These are phyloP conservation scores for Sporothrix phasma DNA, from an alignment of 2,329 filamentous ascomycete genomes.

Conservation along the genomic window DNA sequence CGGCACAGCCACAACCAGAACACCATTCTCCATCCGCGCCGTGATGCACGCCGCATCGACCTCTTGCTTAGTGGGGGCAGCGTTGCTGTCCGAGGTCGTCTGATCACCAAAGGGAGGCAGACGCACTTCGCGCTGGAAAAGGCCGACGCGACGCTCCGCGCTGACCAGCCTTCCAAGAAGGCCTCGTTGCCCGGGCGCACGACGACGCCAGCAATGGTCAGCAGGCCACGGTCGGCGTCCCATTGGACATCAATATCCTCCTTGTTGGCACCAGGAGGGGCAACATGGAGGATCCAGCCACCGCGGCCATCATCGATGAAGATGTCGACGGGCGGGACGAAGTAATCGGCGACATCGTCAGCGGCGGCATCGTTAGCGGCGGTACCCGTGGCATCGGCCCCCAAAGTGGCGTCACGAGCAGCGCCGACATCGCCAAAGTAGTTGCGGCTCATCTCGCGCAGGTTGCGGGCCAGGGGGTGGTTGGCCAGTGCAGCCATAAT, in stretches of 20 bases:
- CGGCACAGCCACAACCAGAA: slow-evolving; percentile 66
- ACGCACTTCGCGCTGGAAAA: slow-evolving; percentile 61
- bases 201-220: slow-evolving; percentile 62
- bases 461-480: slow-evolving; percentile 34
- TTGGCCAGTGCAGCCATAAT: slow-evolving; percentile 32
- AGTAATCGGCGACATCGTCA: slow-evolving; percentile 30
- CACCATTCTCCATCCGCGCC: slow-evolving; percentile 69
- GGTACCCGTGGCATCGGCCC: not conserved
- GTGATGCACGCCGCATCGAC: slow-evolving; percentile 59
- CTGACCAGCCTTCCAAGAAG: slow-evolving; percentile 54
- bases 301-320: slow-evolving; percentile 39
- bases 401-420: not conserved
- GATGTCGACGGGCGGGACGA: slow-evolving; percentile 60
- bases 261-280: slow-evolving; percentile 69
- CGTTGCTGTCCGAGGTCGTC: not conserved
- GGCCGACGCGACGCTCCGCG: slow-evolving; percentile 60
- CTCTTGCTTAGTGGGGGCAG: slow-evolving; percentile 28
- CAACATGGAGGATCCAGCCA: slow-evolving; percentile 58
- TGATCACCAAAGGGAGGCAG: slow-evolving; percentile 36
- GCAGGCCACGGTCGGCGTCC: slow-evolving; percentile 55
- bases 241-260: slow-evolving; percentile 62
- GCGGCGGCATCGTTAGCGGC: slow-evolving; percentile 11
- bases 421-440: slow-evolving; percentile 21
- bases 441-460: slow-evolving; percentile 25
- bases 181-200: slow-evolving; percentile 63